phyloP scores from a whole-genome alignment of 768 basidiomycete genomes.

The Mycena haematopus region DNA sequence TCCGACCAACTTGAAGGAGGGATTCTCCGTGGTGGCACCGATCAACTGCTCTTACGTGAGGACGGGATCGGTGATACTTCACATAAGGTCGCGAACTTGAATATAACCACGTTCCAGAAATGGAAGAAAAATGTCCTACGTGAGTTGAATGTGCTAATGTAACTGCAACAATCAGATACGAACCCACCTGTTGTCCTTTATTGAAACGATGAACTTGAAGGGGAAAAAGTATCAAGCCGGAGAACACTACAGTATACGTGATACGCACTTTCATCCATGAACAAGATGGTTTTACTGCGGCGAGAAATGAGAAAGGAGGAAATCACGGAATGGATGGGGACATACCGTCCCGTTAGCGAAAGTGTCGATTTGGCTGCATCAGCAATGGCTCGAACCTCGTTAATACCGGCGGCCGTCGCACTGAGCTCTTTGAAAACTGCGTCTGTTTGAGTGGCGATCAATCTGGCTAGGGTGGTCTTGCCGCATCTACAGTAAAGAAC shows the following conservation, averaged over 20 bases:
- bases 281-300: conserved; percentile 71
- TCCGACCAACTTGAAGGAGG: conserved; percentile 80
- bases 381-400: conserved; percentile 74
- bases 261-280: conserved; percentile 66
- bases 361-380: conserved; percentile 77
- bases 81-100: conserved; percentile 46
- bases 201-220: conserved; percentile 73
- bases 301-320: background rate
- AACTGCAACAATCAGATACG: background rate
- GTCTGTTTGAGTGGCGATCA: conserved; percentile 66
- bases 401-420: conserved; percentile 72
- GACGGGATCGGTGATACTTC: background rate
- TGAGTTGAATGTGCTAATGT: background rate
- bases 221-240: background rate
- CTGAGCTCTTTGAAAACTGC: conserved; percentile 78
- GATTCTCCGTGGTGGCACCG: conserved; percentile 90
- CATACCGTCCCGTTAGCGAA: conserved; percentile 67
- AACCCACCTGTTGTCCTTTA: conserved; percentile 66
- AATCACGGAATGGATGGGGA: background rate
- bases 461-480: conserved; percentile 77
- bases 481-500: conserved; percentile 60
- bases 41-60: conserved; percentile 53
- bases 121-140: conserved; percentile 79
- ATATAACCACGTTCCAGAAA: conserved; percentile 81
- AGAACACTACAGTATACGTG: background rate